Evolutionary conservation across 2,329 filamentous ascomycete species (phyloP).

Genomic region (Apiospora sp.): DNA sequence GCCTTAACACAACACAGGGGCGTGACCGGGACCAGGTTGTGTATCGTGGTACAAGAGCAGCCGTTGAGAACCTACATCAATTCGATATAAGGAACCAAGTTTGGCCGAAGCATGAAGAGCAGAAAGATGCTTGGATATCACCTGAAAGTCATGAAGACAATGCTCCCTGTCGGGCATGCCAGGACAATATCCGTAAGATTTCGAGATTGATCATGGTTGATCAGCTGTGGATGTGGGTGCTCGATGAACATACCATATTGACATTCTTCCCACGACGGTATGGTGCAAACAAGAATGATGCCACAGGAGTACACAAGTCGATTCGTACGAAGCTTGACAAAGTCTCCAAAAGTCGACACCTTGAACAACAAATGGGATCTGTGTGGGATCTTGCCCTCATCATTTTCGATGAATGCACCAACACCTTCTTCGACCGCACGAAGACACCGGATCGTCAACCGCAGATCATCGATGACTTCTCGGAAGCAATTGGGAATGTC

Average conservation of each 20-base stretch:
- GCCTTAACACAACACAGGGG: slow-evolving; percentile 46
- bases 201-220: slow-evolving; percentile 51
- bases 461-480: slow-evolving; percentile 51
- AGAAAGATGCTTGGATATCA: slow-evolving; percentile 15
- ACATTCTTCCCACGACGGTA: slow-evolving; percentile 53
- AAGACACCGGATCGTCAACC: slow-evolving; percentile 43
- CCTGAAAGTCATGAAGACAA: background rate
- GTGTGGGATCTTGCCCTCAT: slow-evolving; percentile 52
- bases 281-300: slow-evolving; percentile 49
- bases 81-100: slow-evolving; percentile 25
- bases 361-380: slow-evolving; percentile 41
- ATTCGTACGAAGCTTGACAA: slow-evolving; percentile 41
- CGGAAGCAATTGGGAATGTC: slow-evolving; percentile 49
- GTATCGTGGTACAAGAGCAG: slow-evolving; percentile 46
- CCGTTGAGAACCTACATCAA: slow-evolving; percentile 34
- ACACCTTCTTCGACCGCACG: slow-evolving; percentile 50
- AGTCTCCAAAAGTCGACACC: slow-evolving; percentile 26
- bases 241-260: slow-evolving; percentile 48
- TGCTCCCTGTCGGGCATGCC: slow-evolving; percentile 29
- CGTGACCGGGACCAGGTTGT: slow-evolving; percentile 54
- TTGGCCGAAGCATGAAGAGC: background rate
- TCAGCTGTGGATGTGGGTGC: slow-evolving; percentile 54
- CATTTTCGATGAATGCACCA: slow-evolving; percentile 51
- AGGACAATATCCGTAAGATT: slow-evolving; percentile 32
- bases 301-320: slow-evolving; percentile 50